Conservation (phyloP, 208 protist species). For the Wallacemonas collosoma region DNA sequence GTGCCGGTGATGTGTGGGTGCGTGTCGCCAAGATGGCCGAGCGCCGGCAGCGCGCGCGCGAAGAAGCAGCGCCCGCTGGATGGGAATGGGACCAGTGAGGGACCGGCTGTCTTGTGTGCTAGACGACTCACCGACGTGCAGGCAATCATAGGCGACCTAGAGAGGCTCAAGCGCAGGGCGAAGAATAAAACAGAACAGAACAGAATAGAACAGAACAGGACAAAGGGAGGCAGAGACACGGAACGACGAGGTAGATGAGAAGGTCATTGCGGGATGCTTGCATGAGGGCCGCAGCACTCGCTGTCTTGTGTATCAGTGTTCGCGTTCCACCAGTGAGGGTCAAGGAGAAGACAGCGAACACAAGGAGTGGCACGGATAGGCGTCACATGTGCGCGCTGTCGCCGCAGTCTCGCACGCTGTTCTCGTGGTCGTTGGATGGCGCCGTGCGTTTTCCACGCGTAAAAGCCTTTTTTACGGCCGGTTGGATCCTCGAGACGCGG, state of each 20-base stretch:
- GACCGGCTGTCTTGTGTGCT: neutral
- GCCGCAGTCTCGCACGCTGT: neutral
- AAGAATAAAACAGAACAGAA: slow-evolving; percentile 1
- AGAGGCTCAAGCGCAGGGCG: too few species aligned
- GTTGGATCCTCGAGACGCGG: too few species aligned
- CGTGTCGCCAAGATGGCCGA: neutral
- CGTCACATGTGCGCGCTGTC: neutral
- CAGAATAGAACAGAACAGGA: neutral
- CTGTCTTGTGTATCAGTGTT: too few species aligned
- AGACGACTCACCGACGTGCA: too few species aligned
- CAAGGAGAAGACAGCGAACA: too few species aligned
- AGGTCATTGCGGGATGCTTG: neutral
- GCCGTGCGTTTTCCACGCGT: too few species aligned
- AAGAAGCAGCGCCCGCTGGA: slow-evolving; percentile 9
- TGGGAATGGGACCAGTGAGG: neutral
- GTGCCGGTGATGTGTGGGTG: neutral
- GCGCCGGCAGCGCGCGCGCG: neutral
- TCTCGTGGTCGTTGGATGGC: too few species aligned
- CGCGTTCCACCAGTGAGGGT: too few species aligned
- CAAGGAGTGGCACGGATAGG: neutral
- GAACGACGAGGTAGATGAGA: neutral
- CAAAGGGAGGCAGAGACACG: neutral
- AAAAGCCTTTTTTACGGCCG: too few species aligned
- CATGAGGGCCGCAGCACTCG: too few species aligned
- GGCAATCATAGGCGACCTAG: too few species aligned